Evolutionary conservation across 441 rosid genomes (phyloP), one percentile per base, ranked within the genome.

Genomic region (Iberis amara): DNA sequence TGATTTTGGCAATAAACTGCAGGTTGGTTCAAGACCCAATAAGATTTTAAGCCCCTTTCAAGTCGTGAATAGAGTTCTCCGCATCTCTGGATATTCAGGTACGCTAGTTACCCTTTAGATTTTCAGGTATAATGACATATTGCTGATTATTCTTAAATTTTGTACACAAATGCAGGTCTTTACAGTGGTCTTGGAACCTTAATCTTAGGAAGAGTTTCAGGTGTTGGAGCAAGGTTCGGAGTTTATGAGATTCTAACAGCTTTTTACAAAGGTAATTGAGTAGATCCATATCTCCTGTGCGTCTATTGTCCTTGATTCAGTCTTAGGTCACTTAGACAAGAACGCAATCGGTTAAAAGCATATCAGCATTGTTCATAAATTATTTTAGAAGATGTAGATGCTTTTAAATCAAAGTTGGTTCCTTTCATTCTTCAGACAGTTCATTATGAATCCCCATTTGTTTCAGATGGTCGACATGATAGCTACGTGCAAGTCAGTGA

Each of bases 1-100:
- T 55, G 59, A 48, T 28, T 26, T 31, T 3, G 15, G 23, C n/a
- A 33, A 61, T 59, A 63, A 14, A 47, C 5, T 46, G 18, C 78
- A 90, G 98, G 95, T 90, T 53, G 89, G 96, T 75, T 85, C 95
- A 14, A 71, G 76, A 63, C 74, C 96, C 60, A 66, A 59, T 39
- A 81, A 79, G 65, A 78, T 67, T 54, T 55, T 83, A 55, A 81
- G 65, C 47, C 15, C 80, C 38, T 37, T 56, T 37, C 85, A 76
- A 64, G 83, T 69, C 57, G 68, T 81, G 3, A 72, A 73, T 18
- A 79, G 86, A 71, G 79, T 87, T 65, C 72, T 58, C 45, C 45
- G 76, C 52, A 50, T 79, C 33, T 87, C 95, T 26, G 95, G 96
- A 43, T 56, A 48, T 71, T 68, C 86, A 59, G 96, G 98, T 66